Evolutionary conservation across 139 green algal species (phyloP).

Genomic region (Asterochloris sp.): DNA sequence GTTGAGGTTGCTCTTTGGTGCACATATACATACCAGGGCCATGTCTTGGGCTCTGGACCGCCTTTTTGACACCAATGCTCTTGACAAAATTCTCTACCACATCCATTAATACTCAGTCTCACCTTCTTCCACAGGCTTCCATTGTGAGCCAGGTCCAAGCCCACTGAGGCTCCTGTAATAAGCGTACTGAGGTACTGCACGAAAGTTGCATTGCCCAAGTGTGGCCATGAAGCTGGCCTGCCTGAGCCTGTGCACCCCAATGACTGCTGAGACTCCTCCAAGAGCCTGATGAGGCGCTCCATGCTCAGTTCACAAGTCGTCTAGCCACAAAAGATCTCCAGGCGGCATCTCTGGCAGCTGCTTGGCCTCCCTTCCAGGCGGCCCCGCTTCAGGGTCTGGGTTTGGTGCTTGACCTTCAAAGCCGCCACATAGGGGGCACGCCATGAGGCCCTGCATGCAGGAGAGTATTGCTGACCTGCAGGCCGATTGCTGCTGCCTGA

Average conservation of each 20-base stretch:
- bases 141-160: not conserved
- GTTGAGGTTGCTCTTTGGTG: slow-evolving; percentile 3
- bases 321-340: slow-evolving; percentile 2
- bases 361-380: not conserved
- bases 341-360: not conserved
- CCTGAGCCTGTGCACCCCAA: not conserved
- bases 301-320: not conserved
- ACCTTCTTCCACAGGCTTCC: not conserved
- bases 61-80: slow-evolving; percentile 7
- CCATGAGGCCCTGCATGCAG: slow-evolving; percentile 10
- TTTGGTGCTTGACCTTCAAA: not conserved
- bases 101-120: too few relatives aligned
- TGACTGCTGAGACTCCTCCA: not conserved
- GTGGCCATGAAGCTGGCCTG: not conserved
- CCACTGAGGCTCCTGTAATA: not conserved
- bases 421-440: slow-evolving; percentile 26
- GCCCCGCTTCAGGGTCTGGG: not conserved
- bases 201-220: not conserved
- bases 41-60: slow-evolving; percentile 15
- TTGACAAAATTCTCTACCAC: not conserved
- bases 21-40: slow-evolving; percentile 9
- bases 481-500: not conserved
- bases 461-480: not conserved
- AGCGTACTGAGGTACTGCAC: not conserved
- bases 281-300: too few relatives aligned